Conservation (phyloP, 306 rosid species). For the Macrotyloma uniflorum region DNA sequence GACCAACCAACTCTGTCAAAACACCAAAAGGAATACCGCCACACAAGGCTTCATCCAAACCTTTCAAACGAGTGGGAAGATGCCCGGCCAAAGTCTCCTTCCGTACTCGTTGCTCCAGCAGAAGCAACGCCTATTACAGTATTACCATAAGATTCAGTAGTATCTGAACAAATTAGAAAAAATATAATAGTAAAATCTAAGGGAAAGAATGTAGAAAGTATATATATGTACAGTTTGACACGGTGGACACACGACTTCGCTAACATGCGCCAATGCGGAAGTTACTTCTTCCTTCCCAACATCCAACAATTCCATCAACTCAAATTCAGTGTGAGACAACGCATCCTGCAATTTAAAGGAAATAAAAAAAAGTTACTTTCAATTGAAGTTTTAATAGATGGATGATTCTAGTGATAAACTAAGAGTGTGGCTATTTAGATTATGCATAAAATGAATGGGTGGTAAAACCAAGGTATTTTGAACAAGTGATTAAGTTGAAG, state of each 20-base stretch:
- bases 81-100: slow-evolving; percentile 76
- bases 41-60: slow-evolving; percentile 82
- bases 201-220: neutral
- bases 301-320: slow-evolving; percentile 83
- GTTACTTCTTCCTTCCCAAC: slow-evolving; percentile 73
- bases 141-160: slow-evolving; percentile 34
- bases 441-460: neutral
- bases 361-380: neutral
- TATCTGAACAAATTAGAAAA: slow-evolving; percentile 6
- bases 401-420: neutral
- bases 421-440: neutral
- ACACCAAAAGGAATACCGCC: slow-evolving; percentile 95
- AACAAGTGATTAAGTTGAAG: neutral
- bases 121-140: slow-evolving; percentile 55
- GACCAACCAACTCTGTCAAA: slow-evolving; percentile 95
- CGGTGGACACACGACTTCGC: slow-evolving; percentile 85
- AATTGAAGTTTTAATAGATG: too few relatives aligned
- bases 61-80: slow-evolving; percentile 81
- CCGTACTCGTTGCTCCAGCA: slow-evolving; percentile 73
- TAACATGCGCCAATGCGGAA: slow-evolving; percentile 71
- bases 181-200: neutral
- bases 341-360: slow-evolving; percentile 64
- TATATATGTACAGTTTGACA: slow-evolving; percentile 69
- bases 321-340: slow-evolving; percentile 75
- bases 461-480: neutral